Evolutionary conservation across 2,329 filamentous ascomycete genomes (phyloP).

Genomic region (Dactylellina parvicollis): DNA sequence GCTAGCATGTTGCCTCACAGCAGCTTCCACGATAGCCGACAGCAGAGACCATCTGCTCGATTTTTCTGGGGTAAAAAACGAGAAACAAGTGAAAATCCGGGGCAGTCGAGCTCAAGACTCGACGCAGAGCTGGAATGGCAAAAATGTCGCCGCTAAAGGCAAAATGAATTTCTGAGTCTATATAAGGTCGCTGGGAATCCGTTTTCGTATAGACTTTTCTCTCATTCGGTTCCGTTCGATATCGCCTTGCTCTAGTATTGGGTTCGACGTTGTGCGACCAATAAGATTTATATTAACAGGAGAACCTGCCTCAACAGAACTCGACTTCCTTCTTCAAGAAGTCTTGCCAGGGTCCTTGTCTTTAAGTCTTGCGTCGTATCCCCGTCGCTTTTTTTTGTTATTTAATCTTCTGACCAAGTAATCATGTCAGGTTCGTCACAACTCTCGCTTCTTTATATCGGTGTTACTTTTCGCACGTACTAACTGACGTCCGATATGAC

Average conservation of each 20-base stretch:
- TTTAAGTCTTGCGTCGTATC: slow-evolving; percentile 40
- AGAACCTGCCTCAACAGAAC: slow-evolving; percentile 31
- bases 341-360: slow-evolving; percentile 42
- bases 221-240: slow-evolving; percentile 25
- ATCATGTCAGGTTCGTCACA: slow-evolving; percentile 44
- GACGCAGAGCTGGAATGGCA: slow-evolving; percentile 2
- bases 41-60: slow-evolving; percentile 14
- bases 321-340: slow-evolving; percentile 39
- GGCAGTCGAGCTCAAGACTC: slow-evolving; percentile 10
- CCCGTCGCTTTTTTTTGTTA: slow-evolving; percentile 23
- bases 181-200: slow-evolving; percentile 19
- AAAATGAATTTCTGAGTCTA: slow-evolving; percentile 10
- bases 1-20: slow-evolving; percentile 39
- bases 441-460: neutral
- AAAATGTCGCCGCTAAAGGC: slow-evolving; percentile 18
- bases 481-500: slow-evolving; percentile 12
- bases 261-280: slow-evolving; percentile 46
- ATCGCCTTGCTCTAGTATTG: slow-evolving; percentile 50
- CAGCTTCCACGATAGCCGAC: slow-evolving; percentile 38
- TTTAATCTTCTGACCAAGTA: slow-evolving; percentile 7
- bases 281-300: slow-evolving; percentile 46
- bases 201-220: slow-evolving; percentile 27
- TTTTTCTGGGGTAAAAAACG: slow-evolving; percentile 32
- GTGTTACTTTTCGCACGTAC: neutral
- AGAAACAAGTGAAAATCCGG: slow-evolving; percentile 35